These are phyloP conservation scores for Trichosanthes truncata DNA, from an alignment of 306 rosid species.

Conservation along the genomic window DNA sequence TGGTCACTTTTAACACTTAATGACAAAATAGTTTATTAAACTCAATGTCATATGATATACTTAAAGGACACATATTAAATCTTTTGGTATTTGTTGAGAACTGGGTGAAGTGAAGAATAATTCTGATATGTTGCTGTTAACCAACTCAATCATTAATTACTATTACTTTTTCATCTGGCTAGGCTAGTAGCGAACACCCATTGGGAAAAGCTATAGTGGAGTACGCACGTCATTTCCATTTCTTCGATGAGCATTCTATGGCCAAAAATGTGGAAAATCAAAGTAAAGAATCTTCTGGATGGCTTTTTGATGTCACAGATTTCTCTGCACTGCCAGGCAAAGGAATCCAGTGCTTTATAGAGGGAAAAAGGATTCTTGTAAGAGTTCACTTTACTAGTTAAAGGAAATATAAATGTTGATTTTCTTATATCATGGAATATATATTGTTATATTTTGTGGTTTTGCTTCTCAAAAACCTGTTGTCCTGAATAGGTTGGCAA, in stretches of 20 bases:
- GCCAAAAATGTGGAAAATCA: constrained; percentile 28
- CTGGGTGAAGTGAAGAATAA: background rate
- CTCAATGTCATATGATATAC: background rate
- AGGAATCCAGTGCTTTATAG: constrained; percentile 62
- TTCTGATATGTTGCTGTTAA: background rate
- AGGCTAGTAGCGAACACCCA: constrained; percentile 99
- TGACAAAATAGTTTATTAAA: background rate
- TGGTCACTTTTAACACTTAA: background rate
- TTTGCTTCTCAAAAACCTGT: constrained; percentile 18
- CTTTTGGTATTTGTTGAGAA: background rate
- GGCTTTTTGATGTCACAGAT: constrained; percentile 78
- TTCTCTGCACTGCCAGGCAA: constrained; percentile 82
- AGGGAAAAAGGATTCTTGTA: constrained; percentile 66
- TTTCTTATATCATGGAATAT: background rate
- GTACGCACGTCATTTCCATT: constrained; percentile 88
- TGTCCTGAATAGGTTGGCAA: constrained; percentile 72
- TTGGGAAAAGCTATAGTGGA: constrained; percentile 85
- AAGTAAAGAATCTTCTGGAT: constrained; percentile 39
- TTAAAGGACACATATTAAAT: background rate
- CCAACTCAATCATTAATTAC: background rate
- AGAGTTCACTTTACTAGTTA: constrained; percentile 8
- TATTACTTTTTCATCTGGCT: constrained; percentile 3
- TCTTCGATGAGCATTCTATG: constrained; percentile 59
- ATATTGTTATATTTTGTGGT: constrained; percentile 10
- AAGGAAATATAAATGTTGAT: background rate